These are phyloP conservation scores for Candida glucosophila DNA, from an alignment of 1,139 yeast species.

Conservation along the genomic window DNA sequence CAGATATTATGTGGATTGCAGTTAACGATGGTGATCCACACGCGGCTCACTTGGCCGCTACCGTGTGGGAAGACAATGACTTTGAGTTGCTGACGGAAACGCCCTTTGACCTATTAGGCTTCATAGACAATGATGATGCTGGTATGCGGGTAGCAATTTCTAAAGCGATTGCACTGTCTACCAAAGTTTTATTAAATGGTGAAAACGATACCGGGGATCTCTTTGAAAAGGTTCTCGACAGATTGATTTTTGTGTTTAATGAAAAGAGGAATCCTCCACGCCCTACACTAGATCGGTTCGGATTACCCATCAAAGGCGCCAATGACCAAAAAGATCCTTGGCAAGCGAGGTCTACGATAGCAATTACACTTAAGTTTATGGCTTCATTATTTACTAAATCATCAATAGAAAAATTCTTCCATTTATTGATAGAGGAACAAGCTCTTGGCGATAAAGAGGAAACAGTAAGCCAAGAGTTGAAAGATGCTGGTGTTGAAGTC, in stretches of 20 bases:
- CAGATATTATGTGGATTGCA: slow-evolving; percentile 71
- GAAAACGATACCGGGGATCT: slow-evolving; percentile 9
- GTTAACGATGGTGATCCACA: slow-evolving; percentile 64
- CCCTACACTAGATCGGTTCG: slow-evolving; percentile 69
- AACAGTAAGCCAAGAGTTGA: slow-evolving; percentile 71
- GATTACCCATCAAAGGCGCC: slow-evolving; percentile 61
- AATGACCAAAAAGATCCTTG: slow-evolving; percentile 62
- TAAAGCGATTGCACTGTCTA: slow-evolving; percentile 35
- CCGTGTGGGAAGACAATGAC: slow-evolving; percentile 79
- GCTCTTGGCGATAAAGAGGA: slow-evolving; percentile 70
- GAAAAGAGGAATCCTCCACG: slow-evolving; percentile 68
- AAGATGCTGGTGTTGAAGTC: slow-evolving; percentile 78
- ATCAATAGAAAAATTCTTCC: slow-evolving; percentile 41
- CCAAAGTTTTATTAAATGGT: too few species aligned
- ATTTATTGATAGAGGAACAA: slow-evolving; percentile 50
- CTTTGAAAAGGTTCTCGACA: slow-evolving; percentile 17
- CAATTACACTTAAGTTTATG: slow-evolving; percentile 54
- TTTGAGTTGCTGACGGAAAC: slow-evolving; percentile 39
- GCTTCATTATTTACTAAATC: slow-evolving; percentile 37
- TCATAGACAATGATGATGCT: slow-evolving; percentile 45
- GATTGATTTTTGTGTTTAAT: slow-evolving; percentile 46
- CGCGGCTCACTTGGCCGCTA: slow-evolving; percentile 58
- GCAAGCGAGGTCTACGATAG: slow-evolving; percentile 80
- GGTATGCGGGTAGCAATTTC: slow-evolving; percentile 67
- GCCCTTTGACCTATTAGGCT: slow-evolving; percentile 37